Conservation (phyloP, 2,329 filamentous ascomycete genomes). For the Colletotrichum tabaci region DNA sequence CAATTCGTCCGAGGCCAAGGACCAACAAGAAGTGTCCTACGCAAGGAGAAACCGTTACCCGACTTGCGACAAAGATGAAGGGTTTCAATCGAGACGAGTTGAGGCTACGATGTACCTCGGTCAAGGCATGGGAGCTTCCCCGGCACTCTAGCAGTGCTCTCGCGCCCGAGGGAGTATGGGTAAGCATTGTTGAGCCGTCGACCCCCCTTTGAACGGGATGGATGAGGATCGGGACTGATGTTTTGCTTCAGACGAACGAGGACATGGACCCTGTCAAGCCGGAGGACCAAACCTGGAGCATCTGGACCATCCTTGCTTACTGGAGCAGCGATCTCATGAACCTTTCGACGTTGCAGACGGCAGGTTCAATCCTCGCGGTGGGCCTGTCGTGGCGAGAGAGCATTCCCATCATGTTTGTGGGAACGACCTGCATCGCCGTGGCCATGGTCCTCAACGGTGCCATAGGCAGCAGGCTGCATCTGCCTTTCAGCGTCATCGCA, state of each 20-base stretch:
- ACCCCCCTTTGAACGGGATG: neutral
- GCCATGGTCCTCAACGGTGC: slow-evolving; percentile 57
- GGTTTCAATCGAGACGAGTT: slow-evolving; percentile 46
- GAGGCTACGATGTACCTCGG: slow-evolving; percentile 56
- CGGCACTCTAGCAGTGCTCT: slow-evolving; percentile 63
- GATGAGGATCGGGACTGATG: neutral
- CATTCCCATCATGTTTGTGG: slow-evolving; percentile 50
- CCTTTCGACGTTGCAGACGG: slow-evolving; percentile 53
- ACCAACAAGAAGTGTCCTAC: neutral
- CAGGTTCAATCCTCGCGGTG: slow-evolving; percentile 52
- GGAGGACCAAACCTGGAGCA: slow-evolving; percentile 51
- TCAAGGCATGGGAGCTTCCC: slow-evolving; percentile 62
- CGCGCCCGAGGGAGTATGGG: slow-evolving; percentile 61
- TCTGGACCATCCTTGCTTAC: slow-evolving; percentile 54
- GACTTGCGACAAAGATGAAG: slow-evolving; percentile 42
- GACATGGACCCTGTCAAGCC: slow-evolving; percentile 40
- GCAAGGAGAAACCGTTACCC: neutral
- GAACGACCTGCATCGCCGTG: slow-evolving; percentile 62
- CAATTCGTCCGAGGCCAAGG: slow-evolving; percentile 3
- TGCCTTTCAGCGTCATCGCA: slow-evolving; percentile 55
- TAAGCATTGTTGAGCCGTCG: slow-evolving; percentile 30
- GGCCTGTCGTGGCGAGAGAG: slow-evolving; percentile 51
- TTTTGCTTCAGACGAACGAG: slow-evolving; percentile 24
- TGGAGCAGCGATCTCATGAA: slow-evolving; percentile 56
- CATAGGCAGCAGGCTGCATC: slow-evolving; percentile 54